Base-by-base conservation (phyloP, 345 rosid genomes). In the Ailanthus altissimus region DNA sequence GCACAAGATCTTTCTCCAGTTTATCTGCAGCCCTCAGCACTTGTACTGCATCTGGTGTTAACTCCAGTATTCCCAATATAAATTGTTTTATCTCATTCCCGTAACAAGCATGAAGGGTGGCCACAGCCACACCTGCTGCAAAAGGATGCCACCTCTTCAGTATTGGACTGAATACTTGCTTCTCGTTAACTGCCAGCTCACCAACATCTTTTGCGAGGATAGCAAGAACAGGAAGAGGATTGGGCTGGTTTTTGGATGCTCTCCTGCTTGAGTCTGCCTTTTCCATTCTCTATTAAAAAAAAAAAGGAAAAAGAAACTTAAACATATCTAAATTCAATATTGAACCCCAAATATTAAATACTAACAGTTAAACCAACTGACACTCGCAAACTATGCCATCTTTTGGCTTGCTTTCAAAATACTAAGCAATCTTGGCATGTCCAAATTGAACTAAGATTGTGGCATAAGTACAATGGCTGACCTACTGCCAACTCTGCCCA, bases 101-200 rank as follows among this genome's bases (percentile, higher is more conserved):
- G 65, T 91, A 96, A 78, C 99, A 96, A 78, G 86, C 89, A 85
- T 96, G 99, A 69, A 96, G 97, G 20, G 98, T 96, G 77, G 99
- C 99, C 78, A 93, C 97, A 63, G 99, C 98, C 58, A 96, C 93
- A 59, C 99, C 98, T 26, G 99, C 99, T 18, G 99, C 91, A 75
- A 96, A 88, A 63, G 99, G 98, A 83, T 96, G 99, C 99, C 99
- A 93, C 80, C 86, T 89, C 92, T 96, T 93, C 83, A 91, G 84
- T 86, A 96, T 87, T 23, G 98, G 95, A 86, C 99, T 93, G 69
- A 90, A 96, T 50, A 92, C 89, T 77, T 82, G 81, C 83, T 85
- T 92, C 87, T 96, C 98, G 5, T 86, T 89, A 80, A 86, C 56
- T 14, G 98, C 98, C 80, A 96, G 83, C 82, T 93, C 99, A 36